Base-by-base conservation (phyloP, 1,284 basidiomycete genomes). In the Marasmius sp. region DNA sequence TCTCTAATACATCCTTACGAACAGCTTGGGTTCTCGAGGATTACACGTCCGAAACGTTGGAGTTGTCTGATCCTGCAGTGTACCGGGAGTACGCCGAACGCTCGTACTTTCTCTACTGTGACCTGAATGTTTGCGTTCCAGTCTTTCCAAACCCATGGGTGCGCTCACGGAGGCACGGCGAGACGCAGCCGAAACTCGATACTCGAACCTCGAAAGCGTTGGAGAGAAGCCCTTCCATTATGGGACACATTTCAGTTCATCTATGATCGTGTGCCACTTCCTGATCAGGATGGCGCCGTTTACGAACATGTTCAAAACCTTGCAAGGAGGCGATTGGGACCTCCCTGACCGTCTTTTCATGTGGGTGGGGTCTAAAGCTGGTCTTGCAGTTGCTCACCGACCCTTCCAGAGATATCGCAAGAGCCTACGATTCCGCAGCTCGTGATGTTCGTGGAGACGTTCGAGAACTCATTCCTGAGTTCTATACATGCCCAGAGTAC, bases 231-330 rank as follows among this genome's bases (percentile, higher is more conserved):
- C 95, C 0, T 96, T 96, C 79, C 93, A 97, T 70, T 95, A 94
- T 66, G 94, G 94, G 53, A 98, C 96, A 1, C 96, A 98, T 72
- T 98, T 96, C 72, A 94, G 93, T 68, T 97, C 94, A 6, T 97
- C 95, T 0, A 97, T 97, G 90, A 97, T 95, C 62, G 94, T 97
- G 38, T 97, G 95, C 77, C 95, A 97, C 67, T 98, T 93, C 77
- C 78, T 98, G 70, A 97, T 98, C 64, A 85, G 96, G 11, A 77
- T 97, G 68, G 87, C 92, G 10, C 96, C 96, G 0, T 97, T 91
- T 72, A 95, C 94, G 20, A 88, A 91, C 70, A 95, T 96, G 87
- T 97, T 96, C 79, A 93, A 93, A 75, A 91, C 91, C 2, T 74
- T 95, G 41, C 93, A 95, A 72, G 94, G 94, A 22, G 94, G 95